Evolutionary conservation across 2,329 filamentous ascomycete species (phyloP), one percentile per base, ranked within the genome.

Genomic region (Pseudomassariella vexata): DNA sequence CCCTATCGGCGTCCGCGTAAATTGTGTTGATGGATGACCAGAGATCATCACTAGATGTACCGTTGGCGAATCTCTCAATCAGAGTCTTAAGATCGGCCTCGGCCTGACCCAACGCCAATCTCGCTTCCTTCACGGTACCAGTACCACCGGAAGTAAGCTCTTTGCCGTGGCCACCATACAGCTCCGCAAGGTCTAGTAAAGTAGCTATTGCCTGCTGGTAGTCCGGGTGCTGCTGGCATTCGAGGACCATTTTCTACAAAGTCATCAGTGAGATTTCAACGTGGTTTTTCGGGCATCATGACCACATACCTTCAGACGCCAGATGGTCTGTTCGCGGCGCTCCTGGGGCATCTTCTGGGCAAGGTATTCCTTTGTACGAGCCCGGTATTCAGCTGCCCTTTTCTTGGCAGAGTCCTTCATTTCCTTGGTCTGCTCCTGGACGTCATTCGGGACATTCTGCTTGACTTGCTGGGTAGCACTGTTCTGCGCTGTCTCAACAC

Each of bases 1-100:
- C 92, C 14, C 71, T 72, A 42, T 96, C 86, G 5, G 92, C 88
- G 56, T 94, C 86, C 30, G 69, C 67, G 66, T 96, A 96, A 47
- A 98, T 81, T 42, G 79, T 74, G 45, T 88, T 82, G 57, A 98
- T 82, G 1, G 88, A 79, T 12, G 84, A 79, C 64, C 92, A 87
- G 4, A 96, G 66, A 45, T 94, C 86, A 42, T 94, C 82, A 20
- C 80, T 78, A 0, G 89, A 95, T 7, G 92, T 96, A 51, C 82
- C 82, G 59, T 98, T 96, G 54, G 92, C 92, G 49, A 95, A 96
- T 28, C 92, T 84, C 68, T 96, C 92, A 45, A 98, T 80, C 14
- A 98, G 69, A 7, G 79, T 86, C 76, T 81, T 86, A 37, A 94
- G 70, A 53, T 95, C 82, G 60, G 74, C 68, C 65, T 95, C 86